Evolutionary conservation across 2,329 filamentous ascomycete species (phyloP).

Genomic region (Talaromyces marneffei): DNA sequence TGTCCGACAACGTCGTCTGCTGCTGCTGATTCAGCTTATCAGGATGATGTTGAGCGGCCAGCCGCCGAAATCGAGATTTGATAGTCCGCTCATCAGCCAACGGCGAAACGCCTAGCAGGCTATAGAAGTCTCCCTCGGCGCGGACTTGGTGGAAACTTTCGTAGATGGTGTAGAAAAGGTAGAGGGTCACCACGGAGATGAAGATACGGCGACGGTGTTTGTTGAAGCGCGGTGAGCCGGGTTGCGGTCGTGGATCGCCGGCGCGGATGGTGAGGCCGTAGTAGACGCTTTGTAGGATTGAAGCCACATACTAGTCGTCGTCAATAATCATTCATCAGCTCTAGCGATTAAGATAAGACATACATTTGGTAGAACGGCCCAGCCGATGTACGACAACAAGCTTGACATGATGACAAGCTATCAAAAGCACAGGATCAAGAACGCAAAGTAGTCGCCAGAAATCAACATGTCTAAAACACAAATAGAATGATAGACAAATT

Average conservation of each 20-base stretch:
- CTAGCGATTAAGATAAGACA: constrained; percentile 20
- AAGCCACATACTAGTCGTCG: constrained; percentile 63
- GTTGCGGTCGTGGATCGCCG: constrained; percentile 69
- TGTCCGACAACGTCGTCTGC: constrained; percentile 35
- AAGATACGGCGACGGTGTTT: constrained; percentile 77
- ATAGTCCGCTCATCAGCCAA: constrained; percentile 67
- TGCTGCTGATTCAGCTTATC: constrained; percentile 58
- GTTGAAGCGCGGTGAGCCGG: constrained; percentile 61
- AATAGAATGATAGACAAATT: neutral
- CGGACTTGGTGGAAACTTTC: constrained; percentile 81
- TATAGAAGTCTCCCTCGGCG: constrained; percentile 69
- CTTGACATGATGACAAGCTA: constrained; percentile 29
- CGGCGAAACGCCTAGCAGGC: constrained; percentile 64
- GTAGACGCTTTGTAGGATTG: constrained; percentile 71
- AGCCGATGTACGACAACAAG: constrained; percentile 53
- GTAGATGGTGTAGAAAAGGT: constrained; percentile 87
- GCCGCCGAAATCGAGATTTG: constrained; percentile 75
- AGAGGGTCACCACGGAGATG: constrained; percentile 72
- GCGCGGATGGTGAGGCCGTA: constrained; percentile 86
- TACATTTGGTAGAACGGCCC: constrained; percentile 59
- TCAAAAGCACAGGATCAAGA: neutral
- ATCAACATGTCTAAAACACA: neutral
- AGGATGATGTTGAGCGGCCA: constrained; percentile 67
- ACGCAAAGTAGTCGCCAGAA: neutral
- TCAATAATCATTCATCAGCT: neutral